Evolutionary conservation across 176 grass and related monocot genomes (phyloP), one percentile per base, ranked within the genome.

Genomic region (Luzula sylvatica): DNA sequence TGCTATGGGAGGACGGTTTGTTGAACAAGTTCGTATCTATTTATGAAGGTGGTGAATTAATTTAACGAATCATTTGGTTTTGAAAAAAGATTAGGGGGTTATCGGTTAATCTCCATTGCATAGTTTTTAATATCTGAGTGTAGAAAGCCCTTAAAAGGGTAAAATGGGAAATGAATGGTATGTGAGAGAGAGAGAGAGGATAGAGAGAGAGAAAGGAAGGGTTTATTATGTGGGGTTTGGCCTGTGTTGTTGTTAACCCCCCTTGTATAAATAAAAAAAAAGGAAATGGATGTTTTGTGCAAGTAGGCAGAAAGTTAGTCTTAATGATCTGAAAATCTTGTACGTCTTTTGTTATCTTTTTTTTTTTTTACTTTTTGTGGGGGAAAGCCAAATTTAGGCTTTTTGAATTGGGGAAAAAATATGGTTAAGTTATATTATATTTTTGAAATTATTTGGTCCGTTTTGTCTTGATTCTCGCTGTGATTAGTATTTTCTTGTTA

Each of bases 1-100:
- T 94, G 82, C 71, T 82, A 59, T 39, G 82, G 87, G 28, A 77
- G 87, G 58, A 94, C 82, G 1, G 87, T 94, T 15, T 94, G 73
- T 28, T 94, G 74, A 94, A 46, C 41, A 59, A 45, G 30, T 23
- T 43, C 23, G 17, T 53, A 38, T 26, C 26, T 38, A 65, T 65
- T 65, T 55, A 53, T 23, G 18, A 28, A 65, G 57, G 24, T 15
- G 26, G 46, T 46, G 53, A 53, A 16, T 49, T 53, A 55, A 17
- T 46, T 46, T 16, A 26, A 3, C 7, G 19, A 15, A 40, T 14
- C 26, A 56, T 65, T 65, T 63, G 62, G 38, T 64, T 49, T 65
- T n/a, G n/a, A n/a, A n/a, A 56, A 66, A 29, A 65, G 26, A 64
- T 53, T 19, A 64, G 56, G 69, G 68, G 29, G 16, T 44, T 22